Base-by-base conservation (phyloP, 331 rosid genomes). In the Acacia pycnantha region DNA sequence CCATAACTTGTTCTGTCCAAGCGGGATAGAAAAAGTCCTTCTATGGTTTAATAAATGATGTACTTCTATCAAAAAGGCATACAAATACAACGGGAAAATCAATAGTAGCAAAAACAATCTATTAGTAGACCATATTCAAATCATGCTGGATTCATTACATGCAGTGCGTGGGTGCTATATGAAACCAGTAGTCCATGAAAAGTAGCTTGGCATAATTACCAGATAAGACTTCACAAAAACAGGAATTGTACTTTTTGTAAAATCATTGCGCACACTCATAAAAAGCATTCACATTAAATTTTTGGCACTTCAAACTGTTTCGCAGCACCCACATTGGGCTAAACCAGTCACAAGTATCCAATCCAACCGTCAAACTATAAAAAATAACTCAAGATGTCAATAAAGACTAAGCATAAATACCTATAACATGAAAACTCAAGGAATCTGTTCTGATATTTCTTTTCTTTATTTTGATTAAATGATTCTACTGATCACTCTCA, bases 81-180 rank as follows among this genome's bases (percentile, higher is more conserved):
- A 53, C 75, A 75, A 47, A 80, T 84, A 43, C 70, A 75, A 47
- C 79, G 50, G 37, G 78, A 37, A 44, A 41, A 73, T 77, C 56
- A 66, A 50, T 41, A 35, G 58, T 56, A 48, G 61, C n/a, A 77
- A 73, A 27, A 81, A 66, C 64, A 8, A 67, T 58, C 75, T 46
- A 73, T 37, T 54, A 56, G 43, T 27, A 8, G 59, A 77, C 33
- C 53, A 37, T 61, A 54, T 65, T 73, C 51, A 77, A 77, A 40
- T 58, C 22, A 51, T 67, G 44, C n/a, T 22, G 53, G 53, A 15
- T 41, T 41, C 46, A 9, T 9, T 41, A 1, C 46, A 41, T 41
- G 12, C 46, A 41, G 46, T 41, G 9, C 11, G 9, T 41, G 46
- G 46, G 46, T 2, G 11, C 46, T 41, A 41, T 41, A 41, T 41